Evolutionary conservation across 2,329 filamentous ascomycete species (phyloP), one percentile per base, ranked within the genome.

Genomic region (Truncatella angustata): DNA sequence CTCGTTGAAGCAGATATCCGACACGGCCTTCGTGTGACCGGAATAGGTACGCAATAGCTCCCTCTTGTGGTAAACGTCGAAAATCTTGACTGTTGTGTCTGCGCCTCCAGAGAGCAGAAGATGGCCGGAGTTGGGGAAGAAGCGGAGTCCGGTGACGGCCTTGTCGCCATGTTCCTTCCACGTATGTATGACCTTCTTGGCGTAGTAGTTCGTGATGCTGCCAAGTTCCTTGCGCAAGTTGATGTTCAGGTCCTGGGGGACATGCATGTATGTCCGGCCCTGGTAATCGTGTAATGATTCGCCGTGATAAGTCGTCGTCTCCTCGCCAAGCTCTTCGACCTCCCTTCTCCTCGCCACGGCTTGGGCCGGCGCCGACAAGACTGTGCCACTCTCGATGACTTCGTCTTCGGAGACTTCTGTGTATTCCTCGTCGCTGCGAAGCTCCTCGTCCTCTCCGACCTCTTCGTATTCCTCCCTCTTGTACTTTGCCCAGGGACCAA

Each of bases 251-350:
- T 96, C 92, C 68, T 91, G 91, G 3, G 94, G 94, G 42, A 97
- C 80, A 71, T 99, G 94, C 93, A 99, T 97, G 69, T 96, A 99
- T 30, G 93, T 96, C 58, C 94, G 81, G 44, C 94, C 94, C 68
- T 95, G 89, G 74, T 99, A 99, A 69, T 99, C 94, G 75, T 86
- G 87, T 71, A 94, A 78, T 65, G 89, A 79, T 36, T 81, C 80
- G 56, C 92, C 94, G 64, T 96, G 88, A 72, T 97, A 99, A 40
- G 85, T 86, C 39, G 87, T 91, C 49, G 87, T 94, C 74, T 99
- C 94, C 23, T 82, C 82, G 54, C 85, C 85, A 62, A 78, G 58
- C 58, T 78, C 77, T 65, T 85, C 82, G 7, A 78, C 77, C 65
- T 82, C 75, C 66, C 82, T 81, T 59, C 84, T 70, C 56, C 76